These are phyloP conservation scores for Torulaspora pretoriensis DNA, from an alignment of 1,139 yeast species.

Conservation along the genomic window DNA sequence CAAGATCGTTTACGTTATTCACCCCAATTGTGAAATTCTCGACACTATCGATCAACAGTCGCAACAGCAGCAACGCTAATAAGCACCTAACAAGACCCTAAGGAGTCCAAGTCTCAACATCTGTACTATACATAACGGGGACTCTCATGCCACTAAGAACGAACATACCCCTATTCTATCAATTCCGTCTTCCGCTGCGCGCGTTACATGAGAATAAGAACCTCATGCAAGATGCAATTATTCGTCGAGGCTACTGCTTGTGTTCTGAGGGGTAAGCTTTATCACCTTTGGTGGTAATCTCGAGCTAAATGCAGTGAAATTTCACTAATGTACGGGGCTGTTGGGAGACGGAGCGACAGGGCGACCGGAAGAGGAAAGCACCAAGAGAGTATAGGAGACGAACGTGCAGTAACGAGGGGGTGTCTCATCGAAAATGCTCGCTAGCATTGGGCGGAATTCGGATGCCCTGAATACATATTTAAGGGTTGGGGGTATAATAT, in stretches of 20 bases:
- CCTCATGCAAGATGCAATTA: neutral
- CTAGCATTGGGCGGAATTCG: neutral
- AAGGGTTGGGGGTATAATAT: neutral
- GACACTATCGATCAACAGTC: constrained; percentile 38
- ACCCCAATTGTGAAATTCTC: constrained; percentile 82
- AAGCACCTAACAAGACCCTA: neutral
- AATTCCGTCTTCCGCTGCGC: too few relatives aligned
- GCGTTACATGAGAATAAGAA: neutral
- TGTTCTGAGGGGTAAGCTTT: neutral
- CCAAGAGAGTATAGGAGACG: neutral
- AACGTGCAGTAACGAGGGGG: neutral
- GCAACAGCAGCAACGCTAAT: constrained; percentile 9
- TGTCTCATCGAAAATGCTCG: neutral
- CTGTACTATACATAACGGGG: constrained; percentile 1
- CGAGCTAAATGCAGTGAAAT: constrained; percentile 2
- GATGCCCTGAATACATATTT: neutral
- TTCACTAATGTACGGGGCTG: constrained; percentile 5
- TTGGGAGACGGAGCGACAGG: constrained; percentile 5
- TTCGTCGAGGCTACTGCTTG: neutral
- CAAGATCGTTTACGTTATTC: constrained; percentile 62
- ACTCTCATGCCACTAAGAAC: neutral
- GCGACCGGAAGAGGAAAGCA: constrained; percentile 7
- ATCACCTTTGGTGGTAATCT: neutral
- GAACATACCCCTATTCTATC: neutral
- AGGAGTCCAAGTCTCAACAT: neutral